Base-by-base conservation (phyloP, 2,329 filamentous ascomycete species). In the Samsoniella hepiali region DNA sequence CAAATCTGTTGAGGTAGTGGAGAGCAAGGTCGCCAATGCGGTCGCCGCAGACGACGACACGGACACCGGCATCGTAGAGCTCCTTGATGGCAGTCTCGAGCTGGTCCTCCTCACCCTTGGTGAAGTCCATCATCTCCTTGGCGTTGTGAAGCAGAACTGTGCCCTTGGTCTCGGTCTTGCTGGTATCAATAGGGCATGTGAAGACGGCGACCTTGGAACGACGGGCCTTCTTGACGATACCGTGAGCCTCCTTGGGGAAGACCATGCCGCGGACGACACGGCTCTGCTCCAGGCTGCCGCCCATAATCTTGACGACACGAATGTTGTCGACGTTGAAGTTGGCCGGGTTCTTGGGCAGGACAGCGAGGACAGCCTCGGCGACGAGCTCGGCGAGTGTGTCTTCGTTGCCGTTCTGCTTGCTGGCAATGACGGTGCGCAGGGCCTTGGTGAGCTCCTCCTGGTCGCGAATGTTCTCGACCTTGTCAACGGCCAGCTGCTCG, bases 251-350 rank as follows among this genome's bases (percentile, higher is more conserved):
- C 74, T 96, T 90, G 72, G 92, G 89, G 75, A 99, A 98, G 59
- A 99, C 96, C 95, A 99, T 99, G 69, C 95, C 95, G 83, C 91
- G 96, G 65, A 99, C 90, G 15, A 99, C 94, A 69, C 87, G 88
- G 76, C 93, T 97, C 81, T 99, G 93, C 72, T 96, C 91, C 73
- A 99, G 81, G 75, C 90, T 93, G 68, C 95, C 94, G 71, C 95
- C 95, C 94, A 99, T 98, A 73, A 99, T 99, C 85, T 99, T 99
- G 71, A 99, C 96, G 64, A 99, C 96, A 65, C 95, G 91, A 72
- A 99, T 89, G 77, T 99, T 99, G 82, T 99, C 95, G 68, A 99
- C 93, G 78, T 97, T 99, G 85, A 99, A 99, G 80, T 96, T 93
- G 75, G 84, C 80, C 29, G 95, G 91, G 80, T 97, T 97, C 83